Base-by-base conservation (phyloP, 2,329 filamentous ascomycete genomes). In the Calonectria fujianensis region DNA sequence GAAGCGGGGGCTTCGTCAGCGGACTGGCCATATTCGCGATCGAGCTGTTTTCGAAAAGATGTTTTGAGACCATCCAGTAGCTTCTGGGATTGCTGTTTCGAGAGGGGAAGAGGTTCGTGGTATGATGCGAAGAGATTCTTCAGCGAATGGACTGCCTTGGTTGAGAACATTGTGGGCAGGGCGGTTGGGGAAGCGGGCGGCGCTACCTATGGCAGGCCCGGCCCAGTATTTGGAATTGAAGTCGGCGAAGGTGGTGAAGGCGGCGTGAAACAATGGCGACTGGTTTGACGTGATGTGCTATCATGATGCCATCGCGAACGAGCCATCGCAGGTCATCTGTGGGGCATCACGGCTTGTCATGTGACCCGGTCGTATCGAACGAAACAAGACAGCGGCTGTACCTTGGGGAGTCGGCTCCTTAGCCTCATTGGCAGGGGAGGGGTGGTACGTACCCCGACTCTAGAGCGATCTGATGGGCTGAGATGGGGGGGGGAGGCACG, bases 1-100 rank as follows among this genome's bases (percentile, higher is more conserved):
- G 74, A 24, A n/a, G 65, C 74, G 13, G 73, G 76, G 48, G 76
- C 75, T 3, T 61, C 35, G 11, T 85, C 80, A 20, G 83, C 76
- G 37, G 85, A 80, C 80, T 84, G 87, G 74, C 90, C 90, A 78
- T 92, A 89, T 79, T 92, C 90, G 54, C 84, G 86, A 78, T 92
- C 90, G n/a, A 92, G 88, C 37, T 91, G 88, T 70, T 87, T 87
- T 67, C 90, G 88, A 80, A 92, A 92, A 3, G 90, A 91, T 8
- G 85, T 83, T 66, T 91, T 92, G 67, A 92, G 86, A 41, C 87
- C 86, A 69, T 91, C 86, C 75, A 92, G 89, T 11, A 92, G 87
- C 78, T 89, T 88, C 75, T 90, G 87, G 32, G 89, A 89, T 71
- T 91, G 89, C 70, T 86, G 85, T 54, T 85, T 83, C 57, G 85